phyloP scores from a whole-genome alignment of 208 protist genomes.

The Sergeia podlipaevii region DNA sequence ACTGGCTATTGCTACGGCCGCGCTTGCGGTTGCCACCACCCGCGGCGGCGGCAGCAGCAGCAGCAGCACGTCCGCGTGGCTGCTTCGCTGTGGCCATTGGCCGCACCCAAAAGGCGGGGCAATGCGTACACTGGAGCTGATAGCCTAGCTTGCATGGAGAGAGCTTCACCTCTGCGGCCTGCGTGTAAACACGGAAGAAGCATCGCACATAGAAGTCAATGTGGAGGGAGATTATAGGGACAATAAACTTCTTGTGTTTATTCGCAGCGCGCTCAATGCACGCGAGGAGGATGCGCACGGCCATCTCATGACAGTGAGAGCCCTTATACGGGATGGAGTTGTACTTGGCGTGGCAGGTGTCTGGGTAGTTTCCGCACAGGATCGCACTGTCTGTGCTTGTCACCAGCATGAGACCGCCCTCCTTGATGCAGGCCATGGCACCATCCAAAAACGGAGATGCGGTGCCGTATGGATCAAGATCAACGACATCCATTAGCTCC shows the following conservation, averaged over 20 bases:
- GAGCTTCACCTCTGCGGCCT: conserved; percentile 88
- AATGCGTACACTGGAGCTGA: conserved; percentile 95
- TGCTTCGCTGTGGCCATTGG: conserved; percentile 68
- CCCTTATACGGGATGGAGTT: conserved; percentile 89
- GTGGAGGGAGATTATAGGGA: conserved; percentile 94
- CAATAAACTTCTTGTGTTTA: conserved; percentile 94
- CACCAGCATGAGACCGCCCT: conserved; percentile 97
- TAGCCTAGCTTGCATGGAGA: conserved; percentile 84
- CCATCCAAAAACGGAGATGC: conserved; percentile 96
- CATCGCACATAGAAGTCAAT: conserved; percentile 99
- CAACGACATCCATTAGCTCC: conserved; percentile 96
- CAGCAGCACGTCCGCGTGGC: too few relatives aligned
- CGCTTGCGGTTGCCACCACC: conserved; percentile 17
- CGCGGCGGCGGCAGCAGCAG: too few relatives aligned
- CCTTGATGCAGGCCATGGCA: conserved; percentile 94
- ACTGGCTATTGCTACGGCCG: neutral
- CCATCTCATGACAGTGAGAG: conserved; percentile 94
- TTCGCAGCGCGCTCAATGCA: conserved; percentile 92
- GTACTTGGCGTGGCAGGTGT: conserved; percentile 98
- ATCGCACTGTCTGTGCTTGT: conserved; percentile 99
- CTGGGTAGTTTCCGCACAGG: conserved; percentile 96
- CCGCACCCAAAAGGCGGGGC: conserved; percentile 91
- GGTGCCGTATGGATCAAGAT: conserved; percentile 99
- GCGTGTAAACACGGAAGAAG: conserved; percentile 97
- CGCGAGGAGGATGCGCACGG: conserved; percentile 95